Percentiles rank a stretch among this genome's conserved stretches.
Conservation (phyloP, 2,329 filamentous ascomycete genomes). For the Paraconiothyrium brasiliense region DNA sequence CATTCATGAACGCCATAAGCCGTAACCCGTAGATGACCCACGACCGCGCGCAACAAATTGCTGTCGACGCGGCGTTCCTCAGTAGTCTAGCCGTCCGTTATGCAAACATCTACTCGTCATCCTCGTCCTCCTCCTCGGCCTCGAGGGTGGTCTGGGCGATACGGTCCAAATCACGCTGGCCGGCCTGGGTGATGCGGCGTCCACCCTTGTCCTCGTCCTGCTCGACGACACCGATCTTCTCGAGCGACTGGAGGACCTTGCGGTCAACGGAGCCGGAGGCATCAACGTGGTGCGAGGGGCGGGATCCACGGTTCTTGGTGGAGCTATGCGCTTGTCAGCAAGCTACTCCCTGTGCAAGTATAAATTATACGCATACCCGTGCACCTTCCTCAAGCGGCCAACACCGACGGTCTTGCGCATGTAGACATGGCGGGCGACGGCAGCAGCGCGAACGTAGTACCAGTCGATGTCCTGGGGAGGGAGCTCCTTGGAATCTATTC, state of each 20-base stretch:
- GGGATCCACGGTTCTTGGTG: conserved; percentile 95
- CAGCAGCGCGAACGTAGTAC: conserved; percentile 88
- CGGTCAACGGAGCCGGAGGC: conserved; percentile 95
- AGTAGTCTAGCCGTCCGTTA: conserved; percentile 8
- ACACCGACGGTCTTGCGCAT: conserved; percentile 99
- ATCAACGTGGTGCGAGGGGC: conserved; percentile 93
- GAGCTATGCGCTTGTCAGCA: conserved; percentile 44
- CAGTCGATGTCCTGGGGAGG: conserved; percentile 98
- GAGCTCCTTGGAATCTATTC: conserved; percentile 84
- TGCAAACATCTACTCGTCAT: conserved; percentile 48
- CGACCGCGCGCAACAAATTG: conserved; percentile 37
- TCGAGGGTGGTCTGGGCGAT: conserved; percentile 63
- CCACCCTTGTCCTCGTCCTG: conserved; percentile 98
- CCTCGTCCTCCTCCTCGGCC: conserved; percentile 60
- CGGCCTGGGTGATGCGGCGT: conserved; percentile 95
- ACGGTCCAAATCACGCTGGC: conserved; percentile 98
- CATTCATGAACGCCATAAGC: conserved; percentile 49
- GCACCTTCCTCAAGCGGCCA: conserved; percentile 94
- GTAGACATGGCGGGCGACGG: conserved; percentile 98
- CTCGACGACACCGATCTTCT: conserved; percentile 99
- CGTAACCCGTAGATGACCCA: conserved; percentile 45
- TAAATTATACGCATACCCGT: conserved; percentile 63
- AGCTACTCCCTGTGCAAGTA: background rate
- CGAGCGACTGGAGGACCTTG: conserved; percentile 95
- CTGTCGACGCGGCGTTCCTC: conserved; percentile 22